Percentiles rank a stretch among this genome's conserved stretches.
These are phyloP conservation scores for Myxozyma mucilagina DNA, from an alignment of 805 yeast species.

Conservation along the genomic window DNA sequence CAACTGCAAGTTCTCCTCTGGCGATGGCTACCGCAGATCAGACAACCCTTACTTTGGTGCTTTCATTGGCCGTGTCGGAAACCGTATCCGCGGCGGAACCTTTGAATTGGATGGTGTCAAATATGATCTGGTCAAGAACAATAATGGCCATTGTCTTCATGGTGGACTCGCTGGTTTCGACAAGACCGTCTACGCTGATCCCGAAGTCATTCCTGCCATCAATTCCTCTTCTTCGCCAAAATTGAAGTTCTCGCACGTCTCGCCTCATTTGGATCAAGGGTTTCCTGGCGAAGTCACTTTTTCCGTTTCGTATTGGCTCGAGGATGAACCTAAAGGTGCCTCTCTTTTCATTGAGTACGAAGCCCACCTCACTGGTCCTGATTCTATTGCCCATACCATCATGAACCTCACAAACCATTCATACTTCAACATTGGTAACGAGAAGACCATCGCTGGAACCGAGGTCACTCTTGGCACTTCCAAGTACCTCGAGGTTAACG, in stretches of 20 bases:
- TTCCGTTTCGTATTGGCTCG: conserved; percentile 49
- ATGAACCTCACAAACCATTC: conserved; percentile 64
- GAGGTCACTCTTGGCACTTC: conserved; percentile 45
- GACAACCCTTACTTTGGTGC: conserved; percentile 61
- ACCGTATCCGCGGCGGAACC: conserved; percentile 53
- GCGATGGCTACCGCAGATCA: conserved; percentile 35
- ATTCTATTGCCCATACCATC: conserved; percentile 47
- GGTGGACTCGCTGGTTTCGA: conserved; percentile 58
- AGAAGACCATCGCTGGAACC: conserved; percentile 43
- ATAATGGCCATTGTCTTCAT: conserved; percentile 50
- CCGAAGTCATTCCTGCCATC: conserved; percentile 45
- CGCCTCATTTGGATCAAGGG: conserved; percentile 53
- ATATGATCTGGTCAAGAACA: conserved; percentile 49
- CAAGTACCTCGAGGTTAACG: conserved; percentile 48
- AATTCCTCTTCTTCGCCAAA: conserved; percentile 38
- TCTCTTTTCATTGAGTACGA: conserved; percentile 53
- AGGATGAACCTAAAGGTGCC: conserved; percentile 38
- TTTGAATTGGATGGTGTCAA: conserved; percentile 46
- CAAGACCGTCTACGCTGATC: conserved; percentile 54
- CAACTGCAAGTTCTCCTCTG: conserved; percentile 8
- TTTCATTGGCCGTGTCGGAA: conserved; percentile 65
- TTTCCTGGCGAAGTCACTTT: conserved; percentile 61
- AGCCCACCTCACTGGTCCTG: conserved; percentile 42
- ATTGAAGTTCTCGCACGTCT: conserved; percentile 47
- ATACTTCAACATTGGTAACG: conserved; percentile 51